Evolutionary conservation across 345 rosid genomes (phyloP), one percentile per base, ranked within the genome.

Genomic region (Toxicodendron radicans): DNA sequence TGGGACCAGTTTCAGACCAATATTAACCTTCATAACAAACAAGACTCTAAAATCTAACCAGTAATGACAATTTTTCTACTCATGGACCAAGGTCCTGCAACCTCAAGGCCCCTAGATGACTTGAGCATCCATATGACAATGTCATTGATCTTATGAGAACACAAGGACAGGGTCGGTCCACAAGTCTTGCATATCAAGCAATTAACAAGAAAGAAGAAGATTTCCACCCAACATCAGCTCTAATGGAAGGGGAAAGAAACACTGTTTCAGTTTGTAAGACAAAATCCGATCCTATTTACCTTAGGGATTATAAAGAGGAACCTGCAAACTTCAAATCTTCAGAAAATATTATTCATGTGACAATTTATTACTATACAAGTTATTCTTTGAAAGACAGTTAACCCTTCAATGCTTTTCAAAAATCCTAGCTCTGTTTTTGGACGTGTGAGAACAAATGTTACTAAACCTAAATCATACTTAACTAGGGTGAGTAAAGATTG

Each of bases 11-110:
- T 46, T n/a, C 30, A 27, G 18, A 23, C 35, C 70, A 41, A 16
- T 35, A 35, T 6, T 35, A 49, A 66, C 32, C 32, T 45, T n/a
- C 7, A 8, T 10, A 23, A 63, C 18, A n/a, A n/a, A 7, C 30
- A 66, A 20, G 41, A 69, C 53, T 57, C 54, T 38, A 70, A 70
- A 70, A 53, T 35, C 38, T 35, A 5, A 35, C 38, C 5, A 35
- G 30, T 27, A 27, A 27, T 27, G 30, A 27, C 30, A 1, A 27
- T 27, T 27, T 35, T 18, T 18, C 61, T 18, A 18, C 46, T 32
- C 4, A 52, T 30, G 8, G 72, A 35, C 18, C 61, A 33, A 1
- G n/a, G 18, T 52, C 58, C 23, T 12, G 43, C 3, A 16, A 41
- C 61, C 72, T 64, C 68, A 13, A 64, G 2, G 3, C 14, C 61